Base-by-base conservation (phyloP, 2,329 filamentous ascomycete species). In the Arthrobotrys entomopaga region DNA sequence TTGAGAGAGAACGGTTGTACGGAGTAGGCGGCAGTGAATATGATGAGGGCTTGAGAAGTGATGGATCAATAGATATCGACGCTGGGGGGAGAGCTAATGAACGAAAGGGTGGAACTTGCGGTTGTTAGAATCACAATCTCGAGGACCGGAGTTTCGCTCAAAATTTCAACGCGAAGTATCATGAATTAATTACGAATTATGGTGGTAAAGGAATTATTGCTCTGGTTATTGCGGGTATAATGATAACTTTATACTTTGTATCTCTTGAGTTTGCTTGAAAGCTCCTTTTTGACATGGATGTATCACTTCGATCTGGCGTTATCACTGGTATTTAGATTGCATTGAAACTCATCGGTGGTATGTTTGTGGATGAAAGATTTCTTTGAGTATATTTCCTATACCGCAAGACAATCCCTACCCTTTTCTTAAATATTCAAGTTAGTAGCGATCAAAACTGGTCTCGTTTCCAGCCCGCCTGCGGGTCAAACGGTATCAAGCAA, bases 1-100 rank as follows among this genome's bases (percentile, higher is more conserved):
- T 78, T 26, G 77, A 77, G 50, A 74, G 77, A 54, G 77, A 77
- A 34, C 59, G 77, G 24, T 46, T 71, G 6, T 76, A 76, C 19
- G 77, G 76, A 10, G 46, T 46, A 26, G 40, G 57, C 46, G 64
- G 65, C 1, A 61, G 61, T 40, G 71, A 70, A 40, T 74, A 74
- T n/a, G 70, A 74, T 10, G 70, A 74, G 24, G 52, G 50, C 11
- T 26, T 34, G 10, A 65, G 64, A 46, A 75, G 65, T 16, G 65
- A 75, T n/a, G 65, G 58, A 7, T 66, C 61, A 8, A 70, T 65
- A 63, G 52, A 52, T n/a, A 59, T 75, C 16, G 61, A 75, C 42
- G 19, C 42, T 5, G 49, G 42, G 11, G 16, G 29, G 0, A 54
- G 64, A n/a, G 53, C 57, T n/a, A 48, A 20, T 3, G 71, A 75